Percentiles rank a stretch among this genome's conserved stretches.
Conservation (phyloP, 2,329 filamentous ascomycete species). For the Colletotrichum gigasporum region DNA sequence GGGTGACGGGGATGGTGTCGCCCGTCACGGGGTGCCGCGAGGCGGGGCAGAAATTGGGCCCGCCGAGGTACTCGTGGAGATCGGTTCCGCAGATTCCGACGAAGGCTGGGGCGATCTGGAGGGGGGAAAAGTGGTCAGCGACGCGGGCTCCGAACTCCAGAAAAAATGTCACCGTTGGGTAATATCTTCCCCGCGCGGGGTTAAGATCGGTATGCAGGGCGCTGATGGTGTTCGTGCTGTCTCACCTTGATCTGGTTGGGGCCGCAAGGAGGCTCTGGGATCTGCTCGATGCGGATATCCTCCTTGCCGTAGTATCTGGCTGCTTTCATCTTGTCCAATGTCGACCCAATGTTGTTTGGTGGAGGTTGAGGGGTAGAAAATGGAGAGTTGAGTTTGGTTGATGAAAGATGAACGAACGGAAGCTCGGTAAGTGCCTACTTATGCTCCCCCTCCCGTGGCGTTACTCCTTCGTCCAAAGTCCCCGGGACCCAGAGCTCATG, state of each 20-base stretch:
- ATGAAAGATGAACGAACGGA: background rate
- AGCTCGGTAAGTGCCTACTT: conserved; percentile 1
- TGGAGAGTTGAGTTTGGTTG: background rate
- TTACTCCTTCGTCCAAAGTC: conserved; percentile 7
- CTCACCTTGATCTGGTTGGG: conserved; percentile 56
- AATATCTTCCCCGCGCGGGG: conserved; percentile 3
- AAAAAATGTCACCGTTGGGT: background rate
- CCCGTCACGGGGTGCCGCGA: conserved; percentile 65
- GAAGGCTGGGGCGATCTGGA: conserved; percentile 39
- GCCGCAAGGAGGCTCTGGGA: conserved; percentile 56
- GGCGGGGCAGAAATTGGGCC: conserved; percentile 40
- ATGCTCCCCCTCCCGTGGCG: conserved; percentile 14
- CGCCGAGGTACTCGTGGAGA: conserved; percentile 43
- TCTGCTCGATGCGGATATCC: conserved; percentile 63
- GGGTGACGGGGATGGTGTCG: conserved; percentile 63
- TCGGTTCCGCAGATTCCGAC: conserved; percentile 47
- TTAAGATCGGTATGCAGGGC: background rate
- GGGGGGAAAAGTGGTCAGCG: background rate
- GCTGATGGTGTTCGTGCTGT: background rate
- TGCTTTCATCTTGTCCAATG: conserved; percentile 54
- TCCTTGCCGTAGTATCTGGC: conserved; percentile 64
- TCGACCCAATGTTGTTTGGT: background rate
- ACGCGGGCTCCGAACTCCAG: conserved; percentile 6
- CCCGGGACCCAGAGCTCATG: background rate
- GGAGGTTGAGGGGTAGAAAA: background rate